A percentile compares a stretch with the other conserved stretches of the same genome.
phyloP scores from a whole-genome alignment of 495 filamentous ascomycete species.

The Filosporella fistucella region DNA sequence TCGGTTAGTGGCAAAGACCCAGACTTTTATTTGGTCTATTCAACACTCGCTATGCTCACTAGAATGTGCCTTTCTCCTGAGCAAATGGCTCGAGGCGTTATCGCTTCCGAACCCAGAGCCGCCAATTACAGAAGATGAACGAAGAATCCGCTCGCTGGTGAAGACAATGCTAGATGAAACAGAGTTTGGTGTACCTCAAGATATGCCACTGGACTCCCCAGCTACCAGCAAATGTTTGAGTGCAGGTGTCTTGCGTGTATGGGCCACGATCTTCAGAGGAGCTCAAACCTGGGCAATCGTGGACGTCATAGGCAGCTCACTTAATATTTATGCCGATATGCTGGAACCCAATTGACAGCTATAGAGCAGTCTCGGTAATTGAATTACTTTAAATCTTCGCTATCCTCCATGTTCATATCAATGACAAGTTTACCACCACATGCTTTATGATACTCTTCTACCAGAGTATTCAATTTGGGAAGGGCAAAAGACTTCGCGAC shows the following conservation, averaged over 20 bases:
- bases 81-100: slow-evolving; percentile 47
- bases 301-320: background rate
- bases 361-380: too few species aligned
- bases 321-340: slow-evolving; percentile 2
- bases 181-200: background rate
- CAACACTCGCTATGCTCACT: slow-evolving; percentile 66
- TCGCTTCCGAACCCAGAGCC: slow-evolving; percentile 19
- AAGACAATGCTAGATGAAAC: slow-evolving; percentile 1
- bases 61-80: slow-evolving; percentile 63
- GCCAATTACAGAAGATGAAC: background rate
- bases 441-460: slow-evolving; percentile 56
- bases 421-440: slow-evolving; percentile 77
- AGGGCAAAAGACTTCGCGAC: slow-evolving; percentile 31
- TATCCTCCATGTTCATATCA: slow-evolving; percentile 62
- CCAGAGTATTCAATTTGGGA: slow-evolving; percentile 32
- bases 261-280: background rate
- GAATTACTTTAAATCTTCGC: too few species aligned
- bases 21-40: slow-evolving; percentile 65
- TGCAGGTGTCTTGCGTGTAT: background rate
- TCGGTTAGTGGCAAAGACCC: slow-evolving; percentile 61
- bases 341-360: too few species aligned
- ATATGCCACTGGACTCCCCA: background rate
- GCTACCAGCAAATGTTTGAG: background rate
- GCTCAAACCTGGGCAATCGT: slow-evolving; percentile 1
- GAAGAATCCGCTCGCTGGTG: background rate